Evolutionary conservation across 495 filamentous ascomycete species (phyloP).

Genomic region (Jackrogersella minutella): DNA sequence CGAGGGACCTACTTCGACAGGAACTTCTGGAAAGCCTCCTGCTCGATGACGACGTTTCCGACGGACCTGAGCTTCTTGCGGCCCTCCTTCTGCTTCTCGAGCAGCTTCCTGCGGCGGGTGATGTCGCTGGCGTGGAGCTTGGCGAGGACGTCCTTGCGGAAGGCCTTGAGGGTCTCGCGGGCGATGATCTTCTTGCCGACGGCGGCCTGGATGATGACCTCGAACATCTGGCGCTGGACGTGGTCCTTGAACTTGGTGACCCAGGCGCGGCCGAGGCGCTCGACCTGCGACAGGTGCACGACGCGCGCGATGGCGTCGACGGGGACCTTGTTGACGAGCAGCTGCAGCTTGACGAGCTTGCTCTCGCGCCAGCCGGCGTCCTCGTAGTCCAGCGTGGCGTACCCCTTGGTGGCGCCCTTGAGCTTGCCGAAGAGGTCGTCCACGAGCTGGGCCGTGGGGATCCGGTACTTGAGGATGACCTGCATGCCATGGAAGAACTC

Average conservation of each 20-base stretch:
- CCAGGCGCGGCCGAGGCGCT: constrained; percentile 81
- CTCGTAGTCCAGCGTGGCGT: constrained; percentile 91
- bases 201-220: constrained; percentile 93
- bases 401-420: constrained; percentile 80
- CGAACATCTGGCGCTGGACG: constrained; percentile 94
- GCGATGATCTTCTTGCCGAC: constrained; percentile 86
- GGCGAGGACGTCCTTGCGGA: constrained; percentile 90
- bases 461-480: constrained; percentile 91
- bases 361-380: constrained; percentile 86
- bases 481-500: constrained; percentile 94
- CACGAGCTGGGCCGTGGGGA: constrained; percentile 87
- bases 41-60: constrained; percentile 88
- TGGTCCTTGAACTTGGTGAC: constrained; percentile 97
- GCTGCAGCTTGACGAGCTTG: constrained; percentile 86
- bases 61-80: constrained; percentile 81
- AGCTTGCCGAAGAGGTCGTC: constrained; percentile 98
- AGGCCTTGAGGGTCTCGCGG: constrained; percentile 94
- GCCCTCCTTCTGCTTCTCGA: constrained; percentile 98
- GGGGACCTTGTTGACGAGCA: constrained; percentile 88
- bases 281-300: constrained; percentile 80
- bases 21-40: constrained; percentile 92
- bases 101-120: constrained; percentile 78
- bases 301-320: constrained; percentile 95
- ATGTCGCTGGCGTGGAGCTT: constrained; percentile 95
- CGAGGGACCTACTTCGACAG: constrained; percentile 58